These are phyloP conservation scores for Mucor racemosus DNA, from an alignment of 371 early-diverging fungal species.

Conservation along the genomic window DNA sequence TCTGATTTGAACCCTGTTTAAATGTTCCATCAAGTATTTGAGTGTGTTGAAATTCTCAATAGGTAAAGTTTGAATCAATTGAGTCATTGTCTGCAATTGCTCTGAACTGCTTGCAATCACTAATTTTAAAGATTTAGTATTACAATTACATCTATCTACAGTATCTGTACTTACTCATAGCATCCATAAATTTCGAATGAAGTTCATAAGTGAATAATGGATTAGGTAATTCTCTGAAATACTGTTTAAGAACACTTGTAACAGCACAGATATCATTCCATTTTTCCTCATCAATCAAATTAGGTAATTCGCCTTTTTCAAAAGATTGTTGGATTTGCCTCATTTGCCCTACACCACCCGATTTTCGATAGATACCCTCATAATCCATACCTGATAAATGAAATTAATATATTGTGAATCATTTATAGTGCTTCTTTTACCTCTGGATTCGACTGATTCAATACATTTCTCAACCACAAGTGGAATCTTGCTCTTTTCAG, in stretches of 20 bases:
- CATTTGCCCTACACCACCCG: constrained; percentile 83
- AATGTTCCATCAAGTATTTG: constrained; percentile 44
- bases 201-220: constrained; percentile 86
- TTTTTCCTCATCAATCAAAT: constrained; percentile 53
- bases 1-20: constrained; percentile 54
- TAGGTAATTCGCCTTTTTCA: constrained; percentile 49
- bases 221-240: constrained; percentile 89
- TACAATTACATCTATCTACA: background rate
- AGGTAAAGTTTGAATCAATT: constrained; percentile 42
- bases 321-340: constrained; percentile 61
- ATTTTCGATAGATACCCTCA: constrained; percentile 90
- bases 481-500: constrained; percentile 60
- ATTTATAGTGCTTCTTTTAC: background rate
- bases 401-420: too few species aligned
- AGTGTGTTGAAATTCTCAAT: constrained; percentile 50
- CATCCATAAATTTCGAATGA: constrained; percentile 76
- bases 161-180: constrained; percentile 31
- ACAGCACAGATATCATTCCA: constrained; percentile 73
- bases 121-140: background rate
- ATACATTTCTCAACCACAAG: constrained; percentile 75
- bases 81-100: constrained; percentile 22
- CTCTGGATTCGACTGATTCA: constrained; percentile 15
- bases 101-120: constrained; percentile 28
- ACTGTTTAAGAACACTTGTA: constrained; percentile 93
- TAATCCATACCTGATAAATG: constrained; percentile 41